Conservation (phyloP, 768 basidiomycete species). For the Filobasidium wieringae region DNA sequence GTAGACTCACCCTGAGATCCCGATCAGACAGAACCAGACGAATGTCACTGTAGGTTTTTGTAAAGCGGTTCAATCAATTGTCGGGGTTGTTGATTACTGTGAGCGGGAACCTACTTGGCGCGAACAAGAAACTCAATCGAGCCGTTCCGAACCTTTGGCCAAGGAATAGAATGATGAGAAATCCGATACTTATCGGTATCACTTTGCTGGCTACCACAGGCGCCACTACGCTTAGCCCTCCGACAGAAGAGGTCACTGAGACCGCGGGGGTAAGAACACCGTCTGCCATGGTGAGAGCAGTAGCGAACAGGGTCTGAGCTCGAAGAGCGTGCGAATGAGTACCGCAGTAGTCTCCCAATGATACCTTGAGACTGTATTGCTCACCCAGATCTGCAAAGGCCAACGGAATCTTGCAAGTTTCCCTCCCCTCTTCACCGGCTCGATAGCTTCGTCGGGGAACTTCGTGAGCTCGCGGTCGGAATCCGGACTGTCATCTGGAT, state of each 20-base stretch:
- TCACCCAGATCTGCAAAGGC: slow-evolving; percentile 51
- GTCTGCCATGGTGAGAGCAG: slow-evolving; percentile 56
- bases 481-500: slow-evolving; percentile 41
- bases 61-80: background rate
- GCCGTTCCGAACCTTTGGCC: slow-evolving; percentile 53
- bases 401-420: slow-evolving; percentile 38
- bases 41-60: slow-evolving; percentile 47
- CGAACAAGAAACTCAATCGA: slow-evolving; percentile 47
- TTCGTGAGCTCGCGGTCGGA: slow-evolving; percentile 50
- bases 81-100: background rate
- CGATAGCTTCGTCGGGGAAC: slow-evolving; percentile 36
- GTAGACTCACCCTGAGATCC: slow-evolving; percentile 14
- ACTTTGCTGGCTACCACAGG: slow-evolving; percentile 45
- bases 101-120: slow-evolving; percentile 42
- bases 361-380: slow-evolving; percentile 15
- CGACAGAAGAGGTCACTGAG: slow-evolving; percentile 56
- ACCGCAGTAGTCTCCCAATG: background rate
- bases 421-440: too few relatives aligned
- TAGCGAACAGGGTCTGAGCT: slow-evolving; percentile 50
- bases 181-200: slow-evolving; percentile 51
- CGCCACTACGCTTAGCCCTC: slow-evolving; percentile 55
- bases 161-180: slow-evolving; percentile 51
- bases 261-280: slow-evolving; percentile 54
- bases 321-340: background rate
- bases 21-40: slow-evolving; percentile 47